phyloP scores from a whole-genome alignment of 2,329 filamentous ascomycete genomes.

The Alternaria dauci region DNA sequence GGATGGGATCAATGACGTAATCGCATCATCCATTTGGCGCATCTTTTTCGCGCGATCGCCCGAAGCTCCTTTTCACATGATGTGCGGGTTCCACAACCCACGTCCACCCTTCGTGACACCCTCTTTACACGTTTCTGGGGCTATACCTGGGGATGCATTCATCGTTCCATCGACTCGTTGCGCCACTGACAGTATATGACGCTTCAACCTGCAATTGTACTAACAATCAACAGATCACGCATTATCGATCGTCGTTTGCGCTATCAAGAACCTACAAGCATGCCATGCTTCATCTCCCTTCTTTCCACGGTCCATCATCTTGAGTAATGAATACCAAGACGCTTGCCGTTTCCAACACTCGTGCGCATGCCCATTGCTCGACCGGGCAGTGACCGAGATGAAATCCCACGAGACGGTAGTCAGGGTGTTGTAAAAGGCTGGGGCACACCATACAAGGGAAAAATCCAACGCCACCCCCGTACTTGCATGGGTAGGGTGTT shows the following conservation, averaged over 20 bases:
- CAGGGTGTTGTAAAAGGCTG: not conserved
- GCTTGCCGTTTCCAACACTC: not conserved
- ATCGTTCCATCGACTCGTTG: not conserved
- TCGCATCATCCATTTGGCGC: not conserved
- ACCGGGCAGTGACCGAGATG: not conserved
- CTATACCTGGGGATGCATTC: not conserved
- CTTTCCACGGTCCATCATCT: not conserved
- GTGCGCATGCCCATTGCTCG: not conserved
- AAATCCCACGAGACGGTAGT: not conserved
- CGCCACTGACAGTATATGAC: not conserved
- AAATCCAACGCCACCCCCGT: too few relatives aligned
- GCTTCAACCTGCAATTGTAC: not conserved
- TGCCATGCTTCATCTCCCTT: not conserved
- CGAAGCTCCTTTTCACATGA: not conserved
- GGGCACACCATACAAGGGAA: too few relatives aligned
- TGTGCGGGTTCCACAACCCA: not conserved
- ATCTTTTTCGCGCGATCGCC: not conserved
- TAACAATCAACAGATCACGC: slow-evolving; percentile 17
- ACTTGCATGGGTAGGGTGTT: too few relatives aligned
- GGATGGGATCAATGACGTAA: not conserved
- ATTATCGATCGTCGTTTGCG: slow-evolving; percentile 15
- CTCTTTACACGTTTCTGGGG: not conserved
- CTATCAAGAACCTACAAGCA: slow-evolving; percentile 3
- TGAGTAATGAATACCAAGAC: not conserved
- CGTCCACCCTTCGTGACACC: not conserved